Conservation (phyloP, 2,329 filamentous ascomycete genomes). For the Verticillium zaregamsianum region DNA sequence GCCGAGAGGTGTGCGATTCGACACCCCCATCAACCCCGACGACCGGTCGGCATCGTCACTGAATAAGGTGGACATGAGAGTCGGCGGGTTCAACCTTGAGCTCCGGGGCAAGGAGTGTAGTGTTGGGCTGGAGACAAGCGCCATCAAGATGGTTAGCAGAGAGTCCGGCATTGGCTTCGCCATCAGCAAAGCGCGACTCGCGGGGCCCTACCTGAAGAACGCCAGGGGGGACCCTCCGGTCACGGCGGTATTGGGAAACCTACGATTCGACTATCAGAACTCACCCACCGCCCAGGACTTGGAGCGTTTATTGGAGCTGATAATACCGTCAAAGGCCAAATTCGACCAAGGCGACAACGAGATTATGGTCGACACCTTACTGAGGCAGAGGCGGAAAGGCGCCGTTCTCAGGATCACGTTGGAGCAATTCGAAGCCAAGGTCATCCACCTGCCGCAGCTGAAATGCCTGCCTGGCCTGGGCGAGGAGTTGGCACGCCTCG, state of each 20-base stretch:
- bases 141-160: slow-evolving; percentile 75
- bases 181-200: slow-evolving; percentile 70
- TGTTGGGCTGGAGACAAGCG: slow-evolving; percentile 70
- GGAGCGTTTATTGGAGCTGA: slow-evolving; percentile 74
- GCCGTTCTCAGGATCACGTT: slow-evolving; percentile 71
- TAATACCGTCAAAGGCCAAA: slow-evolving; percentile 87
- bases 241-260: slow-evolving; percentile 57
- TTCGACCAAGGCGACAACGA: slow-evolving; percentile 85
- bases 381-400: slow-evolving; percentile 82
- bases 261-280: slow-evolving; percentile 68
- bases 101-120: slow-evolving; percentile 76
- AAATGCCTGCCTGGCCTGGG: slow-evolving; percentile 65
- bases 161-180: slow-evolving; percentile 67
- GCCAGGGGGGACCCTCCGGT: slow-evolving; percentile 55
- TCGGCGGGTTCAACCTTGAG: slow-evolving; percentile 73
- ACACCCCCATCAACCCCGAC: slow-evolving; percentile 45
- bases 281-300: slow-evolving; percentile 76
- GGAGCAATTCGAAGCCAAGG: slow-evolving; percentile 56
- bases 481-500: slow-evolving; percentile 76
- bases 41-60: slow-evolving; percentile 42
- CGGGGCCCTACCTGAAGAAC: slow-evolving; percentile 61
- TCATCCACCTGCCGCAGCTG: slow-evolving; percentile 62
- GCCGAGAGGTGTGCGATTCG: slow-evolving; percentile 54
- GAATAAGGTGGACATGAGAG: slow-evolving; percentile 69
- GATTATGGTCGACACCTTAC: slow-evolving; percentile 87